A percentile compares a stretch with the other conserved stretches of the same genome.
phyloP scores from a whole-genome alignment of 148 eudicot species.

The Rhododendron ovatum region DNA sequence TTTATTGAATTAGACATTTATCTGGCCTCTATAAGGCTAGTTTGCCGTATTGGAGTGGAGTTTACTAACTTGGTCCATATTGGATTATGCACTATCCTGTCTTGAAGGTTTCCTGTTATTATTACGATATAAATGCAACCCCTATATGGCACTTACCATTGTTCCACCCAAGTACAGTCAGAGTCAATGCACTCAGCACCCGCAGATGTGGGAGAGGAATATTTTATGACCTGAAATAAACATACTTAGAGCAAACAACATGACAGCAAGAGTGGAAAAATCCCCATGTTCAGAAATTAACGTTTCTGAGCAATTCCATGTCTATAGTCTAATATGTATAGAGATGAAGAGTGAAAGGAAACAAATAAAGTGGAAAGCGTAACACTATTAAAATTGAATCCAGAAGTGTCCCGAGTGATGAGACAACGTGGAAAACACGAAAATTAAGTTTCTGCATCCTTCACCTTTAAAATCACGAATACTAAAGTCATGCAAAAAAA shows the following conservation, averaged over 20 bases:
- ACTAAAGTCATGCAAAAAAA: neutral
- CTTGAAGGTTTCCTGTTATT: neutral
- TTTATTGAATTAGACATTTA: neutral
- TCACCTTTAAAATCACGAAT: neutral
- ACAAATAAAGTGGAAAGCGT: neutral
- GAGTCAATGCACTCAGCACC: constrained; percentile 97
- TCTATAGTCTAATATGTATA: neutral
- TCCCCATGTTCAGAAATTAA: neutral
- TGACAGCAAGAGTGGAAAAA: neutral
- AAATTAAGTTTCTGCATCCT: neutral
- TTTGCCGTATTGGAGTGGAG: neutral
- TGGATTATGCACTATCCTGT: neutral
- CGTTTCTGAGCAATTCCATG: neutral
- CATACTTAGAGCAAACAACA: neutral
- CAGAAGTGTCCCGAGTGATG: neutral
- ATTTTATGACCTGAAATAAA: constrained; percentile 61
- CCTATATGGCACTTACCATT: constrained; percentile 52
- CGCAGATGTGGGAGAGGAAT: constrained; percentile 83
- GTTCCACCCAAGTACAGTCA: constrained; percentile 90
- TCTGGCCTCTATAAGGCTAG: neutral
- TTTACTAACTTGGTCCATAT: neutral
- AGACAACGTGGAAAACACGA: neutral
- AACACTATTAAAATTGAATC: neutral
- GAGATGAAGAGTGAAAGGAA: neutral
- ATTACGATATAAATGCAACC: neutral